phyloP scores from a whole-genome alignment of 1,284 basidiomycete species.

The Microbotryum violaceum region DNA sequence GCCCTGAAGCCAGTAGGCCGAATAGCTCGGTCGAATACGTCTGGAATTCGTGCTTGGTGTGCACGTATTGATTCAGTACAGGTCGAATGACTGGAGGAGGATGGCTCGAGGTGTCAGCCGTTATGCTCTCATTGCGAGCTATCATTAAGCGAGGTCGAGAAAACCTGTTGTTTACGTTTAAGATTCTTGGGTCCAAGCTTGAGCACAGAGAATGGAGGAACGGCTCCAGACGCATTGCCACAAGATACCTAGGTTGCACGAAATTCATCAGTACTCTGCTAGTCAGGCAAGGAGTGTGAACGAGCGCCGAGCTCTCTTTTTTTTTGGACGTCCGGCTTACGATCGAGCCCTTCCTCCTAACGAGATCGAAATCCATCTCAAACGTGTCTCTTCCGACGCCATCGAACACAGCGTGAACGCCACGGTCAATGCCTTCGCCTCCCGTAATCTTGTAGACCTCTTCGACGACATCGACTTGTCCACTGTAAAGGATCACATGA shows the following conservation, averaged over 20 bases:
- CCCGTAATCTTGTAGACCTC: constrained; percentile 55
- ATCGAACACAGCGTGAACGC: constrained; percentile 69
- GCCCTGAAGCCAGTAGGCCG: constrained; percentile 53
- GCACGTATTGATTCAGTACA: constrained; percentile 48
- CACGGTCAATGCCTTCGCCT: constrained; percentile 54
- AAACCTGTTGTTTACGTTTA: constrained; percentile 42
- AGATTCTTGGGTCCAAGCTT: constrained; percentile 76
- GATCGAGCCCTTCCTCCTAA: constrained; percentile 45
- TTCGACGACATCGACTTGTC: constrained; percentile 58
- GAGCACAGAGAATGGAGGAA: constrained; percentile 57
- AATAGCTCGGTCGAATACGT: constrained; percentile 63
- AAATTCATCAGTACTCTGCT: no score
- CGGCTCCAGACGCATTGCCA: constrained; percentile 80
- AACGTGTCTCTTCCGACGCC: constrained; percentile 84
- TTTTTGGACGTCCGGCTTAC: constrained; percentile 49
- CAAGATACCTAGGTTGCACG: constrained; percentile 37
- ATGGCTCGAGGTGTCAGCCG: no score
- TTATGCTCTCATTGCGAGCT: background rate
- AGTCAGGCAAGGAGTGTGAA: no score
- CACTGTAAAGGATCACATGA: constrained; percentile 73
- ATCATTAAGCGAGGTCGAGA: background rate
- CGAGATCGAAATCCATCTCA: constrained; percentile 33
- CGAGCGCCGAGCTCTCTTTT: no score
- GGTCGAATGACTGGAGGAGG: constrained; percentile 37
- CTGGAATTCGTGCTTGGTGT: constrained; percentile 61